phyloP scores from a whole-genome alignment of 2,329 filamentous ascomycete genomes.

The Pestalotiopsis sp. region DNA sequence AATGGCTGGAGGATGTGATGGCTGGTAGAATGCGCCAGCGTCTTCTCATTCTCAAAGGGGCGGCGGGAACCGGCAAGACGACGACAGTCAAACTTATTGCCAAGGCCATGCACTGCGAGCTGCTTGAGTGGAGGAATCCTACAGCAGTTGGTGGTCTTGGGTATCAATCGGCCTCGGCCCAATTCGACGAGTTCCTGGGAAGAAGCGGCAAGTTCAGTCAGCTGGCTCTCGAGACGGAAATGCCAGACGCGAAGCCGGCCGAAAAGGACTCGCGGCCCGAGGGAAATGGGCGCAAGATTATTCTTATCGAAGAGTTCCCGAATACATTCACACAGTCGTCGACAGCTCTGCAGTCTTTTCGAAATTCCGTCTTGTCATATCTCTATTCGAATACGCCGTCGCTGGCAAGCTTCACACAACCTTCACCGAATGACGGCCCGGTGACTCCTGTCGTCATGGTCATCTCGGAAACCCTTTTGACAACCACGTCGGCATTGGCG shows the following conservation, averaged over 20 bases:
- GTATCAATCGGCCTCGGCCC: slow-evolving; percentile 70
- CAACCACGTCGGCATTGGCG: slow-evolving; percentile 79
- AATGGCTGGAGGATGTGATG: slow-evolving; percentile 79
- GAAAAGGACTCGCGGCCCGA: slow-evolving; percentile 16
- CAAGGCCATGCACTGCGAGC: slow-evolving; percentile 72
- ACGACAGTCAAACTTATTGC: slow-evolving; percentile 81
- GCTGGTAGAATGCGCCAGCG: slow-evolving; percentile 67
- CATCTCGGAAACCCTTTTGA: slow-evolving; percentile 87
- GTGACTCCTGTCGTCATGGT: slow-evolving; percentile 82
- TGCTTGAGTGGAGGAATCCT: slow-evolving; percentile 92
- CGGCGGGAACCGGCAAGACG: slow-evolving; percentile 91
- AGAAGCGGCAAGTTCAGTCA: slow-evolving; percentile 80
- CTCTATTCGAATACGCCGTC: slow-evolving; percentile 69
- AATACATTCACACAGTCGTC: slow-evolving; percentile 73
- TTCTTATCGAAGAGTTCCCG: slow-evolving; percentile 82
- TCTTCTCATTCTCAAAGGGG: slow-evolving; percentile 83
- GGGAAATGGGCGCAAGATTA: slow-evolving; percentile 51
- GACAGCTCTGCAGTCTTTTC: slow-evolving; percentile 68
- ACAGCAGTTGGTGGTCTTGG: slow-evolving; percentile 62
- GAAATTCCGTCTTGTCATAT: slow-evolving; percentile 74
- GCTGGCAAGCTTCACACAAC: slow-evolving; percentile 47
- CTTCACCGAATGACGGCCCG: slow-evolving; percentile 40
- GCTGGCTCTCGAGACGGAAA: slow-evolving; percentile 51
- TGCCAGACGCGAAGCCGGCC: slow-evolving; percentile 9
- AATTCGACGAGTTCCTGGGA: slow-evolving; percentile 91